Evolutionary conservation across 306 rosid genomes (phyloP).

Genomic region (Argentina anserina): DNA sequence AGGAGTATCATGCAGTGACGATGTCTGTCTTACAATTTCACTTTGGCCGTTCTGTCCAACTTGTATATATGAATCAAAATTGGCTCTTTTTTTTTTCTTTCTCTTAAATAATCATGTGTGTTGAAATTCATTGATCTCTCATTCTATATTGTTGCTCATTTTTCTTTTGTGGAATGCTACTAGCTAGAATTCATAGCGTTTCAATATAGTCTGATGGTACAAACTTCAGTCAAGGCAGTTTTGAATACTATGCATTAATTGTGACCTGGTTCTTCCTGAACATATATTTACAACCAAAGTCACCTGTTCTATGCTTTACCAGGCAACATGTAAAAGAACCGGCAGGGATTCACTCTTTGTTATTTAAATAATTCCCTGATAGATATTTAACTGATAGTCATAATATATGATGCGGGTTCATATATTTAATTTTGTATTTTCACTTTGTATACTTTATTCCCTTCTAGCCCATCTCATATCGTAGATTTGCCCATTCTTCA

Average conservation of each 20-base stretch:
- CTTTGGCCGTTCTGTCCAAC: background rate
- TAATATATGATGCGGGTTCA: constrained; percentile 12
- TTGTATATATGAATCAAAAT: background rate
- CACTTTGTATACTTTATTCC: constrained; percentile 42
- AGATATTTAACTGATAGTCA: constrained; percentile 6
- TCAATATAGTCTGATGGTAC: background rate
- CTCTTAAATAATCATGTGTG: background rate
- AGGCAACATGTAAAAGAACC: background rate
- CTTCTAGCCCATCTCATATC: constrained; percentile 80
- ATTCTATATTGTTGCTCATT: background rate
- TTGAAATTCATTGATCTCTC: background rate
- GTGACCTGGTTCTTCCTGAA: background rate
- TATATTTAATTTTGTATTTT: constrained; percentile 25
- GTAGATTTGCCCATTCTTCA: constrained; percentile 88
- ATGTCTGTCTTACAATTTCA: background rate
- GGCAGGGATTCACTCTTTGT: background rate
- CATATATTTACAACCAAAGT: background rate
- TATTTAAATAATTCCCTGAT: background rate
- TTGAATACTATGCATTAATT: background rate
- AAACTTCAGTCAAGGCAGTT: background rate
- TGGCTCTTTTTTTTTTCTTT: background rate
- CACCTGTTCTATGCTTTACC: background rate
- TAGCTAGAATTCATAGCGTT: constrained; percentile 3
- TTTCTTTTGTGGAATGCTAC: background rate
- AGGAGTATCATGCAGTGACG: background rate